These are phyloP conservation scores for Dothistroma pini DNA, from an alignment of 2,329 filamentous ascomycete genomes.

Conservation along the genomic window DNA sequence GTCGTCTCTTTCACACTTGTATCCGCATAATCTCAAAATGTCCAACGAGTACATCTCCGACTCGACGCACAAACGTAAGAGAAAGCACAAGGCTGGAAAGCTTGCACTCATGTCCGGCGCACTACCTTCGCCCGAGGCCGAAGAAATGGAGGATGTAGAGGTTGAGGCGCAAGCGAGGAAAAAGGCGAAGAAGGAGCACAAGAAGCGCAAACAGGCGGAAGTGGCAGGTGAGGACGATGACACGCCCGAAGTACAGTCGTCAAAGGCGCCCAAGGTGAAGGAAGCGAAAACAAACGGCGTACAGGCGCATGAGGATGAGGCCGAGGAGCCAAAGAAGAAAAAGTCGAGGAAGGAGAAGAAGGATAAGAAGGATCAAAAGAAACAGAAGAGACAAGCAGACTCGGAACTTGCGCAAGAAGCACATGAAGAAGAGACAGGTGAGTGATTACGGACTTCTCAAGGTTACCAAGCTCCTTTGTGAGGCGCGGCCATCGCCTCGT, in stretches of 20 bases:
- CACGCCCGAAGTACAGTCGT: neutral
- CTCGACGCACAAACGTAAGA: slow-evolving; percentile 24
- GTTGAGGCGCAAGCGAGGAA: slow-evolving; percentile 20
- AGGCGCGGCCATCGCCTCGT: no score
- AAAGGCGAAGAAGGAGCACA: slow-evolving; percentile 33
- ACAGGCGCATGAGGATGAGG: slow-evolving; percentile 12
- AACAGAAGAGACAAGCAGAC: slow-evolving; percentile 11
- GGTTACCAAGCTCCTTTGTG: neutral
- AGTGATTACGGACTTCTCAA: neutral
- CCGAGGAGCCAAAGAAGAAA: slow-evolving; percentile 23
- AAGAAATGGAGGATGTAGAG: slow-evolving; percentile 20
- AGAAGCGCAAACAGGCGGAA: slow-evolving; percentile 31
- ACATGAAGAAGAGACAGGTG: slow-evolving; percentile 18
- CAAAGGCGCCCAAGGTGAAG: slow-evolving; percentile 10
- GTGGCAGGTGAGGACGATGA: slow-evolving; percentile 8
- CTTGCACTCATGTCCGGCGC: slow-evolving; percentile 36
- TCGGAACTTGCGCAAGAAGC: slow-evolving; percentile 8
- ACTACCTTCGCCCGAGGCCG: slow-evolving; percentile 29
- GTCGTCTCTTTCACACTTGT: neutral
- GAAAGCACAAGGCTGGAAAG: slow-evolving; percentile 19
- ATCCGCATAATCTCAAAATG: slow-evolving; percentile 14
- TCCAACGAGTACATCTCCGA: slow-evolving; percentile 29
- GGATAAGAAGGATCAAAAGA: slow-evolving; percentile 18
- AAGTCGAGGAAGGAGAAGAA: slow-evolving; percentile 27
- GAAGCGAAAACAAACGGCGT: slow-evolving; percentile 13